Percentiles rank a stretch among this genome's conserved stretches.
Conservation (phyloP, 83 land plant species). For the Larix sibirica region DNA sequence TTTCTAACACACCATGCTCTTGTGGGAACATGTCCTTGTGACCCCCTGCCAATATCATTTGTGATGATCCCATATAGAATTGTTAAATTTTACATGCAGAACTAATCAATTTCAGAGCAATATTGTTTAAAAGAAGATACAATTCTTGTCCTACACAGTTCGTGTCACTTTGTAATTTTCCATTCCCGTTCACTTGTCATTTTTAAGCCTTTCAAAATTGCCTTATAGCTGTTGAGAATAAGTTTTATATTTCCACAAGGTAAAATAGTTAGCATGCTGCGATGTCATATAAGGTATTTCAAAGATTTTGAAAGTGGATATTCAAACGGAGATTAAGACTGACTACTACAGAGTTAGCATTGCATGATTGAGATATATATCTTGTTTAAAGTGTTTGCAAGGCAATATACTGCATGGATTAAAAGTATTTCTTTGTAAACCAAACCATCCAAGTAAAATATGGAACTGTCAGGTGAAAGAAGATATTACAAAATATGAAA, state of each 20-base stretch:
- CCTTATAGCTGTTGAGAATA: neutral
- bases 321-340: neutral
- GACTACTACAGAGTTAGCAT: neutral
- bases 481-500: no score
- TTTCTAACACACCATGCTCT: neutral
- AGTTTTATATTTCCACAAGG: neutral
- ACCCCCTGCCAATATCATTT: constrained; percentile 10
- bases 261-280: neutral
- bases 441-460: no score
- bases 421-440: no score
- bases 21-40: constrained; percentile 7
- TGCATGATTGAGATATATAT: neutral
- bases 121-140: neutral
- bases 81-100: neutral
- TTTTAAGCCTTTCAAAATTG: neutral
- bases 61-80: neutral
- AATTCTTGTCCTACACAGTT: neutral
- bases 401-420: no score
- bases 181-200: neutral
- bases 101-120: neutral
- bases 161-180: neutral
- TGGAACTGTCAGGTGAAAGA: no score
- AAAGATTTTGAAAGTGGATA: neutral
- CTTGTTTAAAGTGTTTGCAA: no score
- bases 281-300: neutral